phyloP scores from a whole-genome alignment of 148 eudicot species.

The Rhododendron henanense region DNA sequence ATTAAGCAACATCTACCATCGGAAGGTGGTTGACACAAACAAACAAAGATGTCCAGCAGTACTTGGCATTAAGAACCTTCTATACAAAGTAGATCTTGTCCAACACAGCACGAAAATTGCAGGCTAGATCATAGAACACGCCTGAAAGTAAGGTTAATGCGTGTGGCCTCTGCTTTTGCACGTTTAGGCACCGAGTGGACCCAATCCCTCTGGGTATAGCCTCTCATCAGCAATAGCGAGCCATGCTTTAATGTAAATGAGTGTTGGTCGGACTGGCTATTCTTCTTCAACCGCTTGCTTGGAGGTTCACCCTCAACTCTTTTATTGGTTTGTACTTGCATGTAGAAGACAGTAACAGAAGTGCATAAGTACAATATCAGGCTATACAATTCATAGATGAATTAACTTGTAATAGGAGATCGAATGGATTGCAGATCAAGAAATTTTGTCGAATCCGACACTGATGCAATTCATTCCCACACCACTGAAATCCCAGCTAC shows the following conservation, averaged over 20 bases:
- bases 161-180: slow-evolving; percentile 52
- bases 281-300: slow-evolving; percentile 57
- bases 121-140: slow-evolving; percentile 33
- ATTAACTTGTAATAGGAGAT: background rate
- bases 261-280: slow-evolving; percentile 34
- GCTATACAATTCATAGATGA: background rate
- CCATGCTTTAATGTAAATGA: slow-evolving; percentile 74
- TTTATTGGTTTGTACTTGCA: slow-evolving; percentile 16
- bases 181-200: slow-evolving; percentile 94
- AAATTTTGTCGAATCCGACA: background rate
- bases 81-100: background rate
- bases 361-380: background rate
- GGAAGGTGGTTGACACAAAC: background rate
- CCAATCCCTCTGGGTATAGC: slow-evolving; percentile 92
- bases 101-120: background rate
- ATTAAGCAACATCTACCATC: background rate
- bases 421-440: background rate
- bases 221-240: slow-evolving; percentile 84
- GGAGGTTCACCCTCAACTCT: slow-evolving; percentile 39
- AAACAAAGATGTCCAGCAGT: background rate
- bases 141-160: slow-evolving; percentile 96
- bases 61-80: background rate
- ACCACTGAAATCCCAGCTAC: background rate
- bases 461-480: background rate
- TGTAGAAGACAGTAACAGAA: background rate